Base-by-base conservation (phyloP, 1,284 basidiomycete species). In the Rhodotorula glutinis region DNA sequence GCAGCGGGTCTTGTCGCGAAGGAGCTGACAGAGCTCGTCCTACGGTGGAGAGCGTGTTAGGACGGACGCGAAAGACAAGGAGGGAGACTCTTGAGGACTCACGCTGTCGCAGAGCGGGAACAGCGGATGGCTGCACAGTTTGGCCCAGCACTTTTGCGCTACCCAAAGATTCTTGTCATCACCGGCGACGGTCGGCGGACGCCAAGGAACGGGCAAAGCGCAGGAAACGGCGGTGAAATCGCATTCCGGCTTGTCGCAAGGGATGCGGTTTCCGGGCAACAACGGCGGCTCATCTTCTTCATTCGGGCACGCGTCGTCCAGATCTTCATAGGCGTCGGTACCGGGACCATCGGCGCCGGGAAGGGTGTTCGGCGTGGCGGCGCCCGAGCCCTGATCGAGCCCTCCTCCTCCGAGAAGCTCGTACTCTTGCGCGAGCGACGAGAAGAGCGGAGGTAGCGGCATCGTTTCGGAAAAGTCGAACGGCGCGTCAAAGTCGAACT, bases 221-320 rank as follows among this genome's bases (percentile, higher is more conserved):
- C 72, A 73, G 8, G 44, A 52, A 8, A 63, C 53, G 21, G 56
- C 33, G 3, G 52, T 57, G 29, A 73, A 74, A 54, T 74, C 71
- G 56, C 71, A 74, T 40, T 73, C 63, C 21, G 73, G 71, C 61
- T 70, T 72, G 54, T 70, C 66, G 61, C 72, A 73, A 16, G 70
- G 70, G 29, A 73, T 59, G 14, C 63, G 49, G 13, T 63, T 65
- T 17, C 30, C 21, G 17, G 62, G 60, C 13, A 67, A 53, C 3
- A 62, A 49, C 1, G 65, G 49, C 3, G 62, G 60, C 17, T 66
- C 66, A 25, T 66, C 71, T 40, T 67, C 67, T 2, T 64, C 65
- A 40, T 53, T 57, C 9, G 55, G 60, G 52, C 65, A 58, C n/a
- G 41, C 19, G 41, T 65, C 60, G 30, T 41, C 53, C 11, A 30